Evolutionary conservation across 2,329 filamentous ascomycete species (phyloP), one percentile per base, ranked within the genome.

Genomic region (Penicillium carneum): DNA sequence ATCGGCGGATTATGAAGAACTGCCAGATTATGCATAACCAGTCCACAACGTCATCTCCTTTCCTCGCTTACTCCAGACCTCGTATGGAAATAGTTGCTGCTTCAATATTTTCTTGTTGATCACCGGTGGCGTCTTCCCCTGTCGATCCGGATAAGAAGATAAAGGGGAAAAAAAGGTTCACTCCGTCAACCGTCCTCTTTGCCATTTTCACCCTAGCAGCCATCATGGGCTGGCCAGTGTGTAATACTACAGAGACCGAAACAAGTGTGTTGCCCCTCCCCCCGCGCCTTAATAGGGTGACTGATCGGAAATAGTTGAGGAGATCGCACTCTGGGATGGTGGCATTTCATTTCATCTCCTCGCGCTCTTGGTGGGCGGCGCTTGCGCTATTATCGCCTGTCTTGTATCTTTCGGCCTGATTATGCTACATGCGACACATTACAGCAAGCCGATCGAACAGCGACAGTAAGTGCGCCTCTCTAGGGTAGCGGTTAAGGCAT

Each of bases 391-490:
- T 36, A 74, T 87, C 45, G 82, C 85, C 3, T 75, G 84, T 36
- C 58, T 78, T 12, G 74, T 86, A 39, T 83, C 85, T 23, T 78
- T 84, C 39, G 82, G 79, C 65, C 76, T 88, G 52, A 85, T 88
- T 58, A 76, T 83, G 67, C 77, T 79, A 63, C 86, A 88, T 78
- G 84, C 85, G 2, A 84, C 79, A 14, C 86, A 88, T 71, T 88
- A 88, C 76, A 79, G 83, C 59, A 83, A 82, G 71, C 85, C 86
- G 10, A 80, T 79, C 63, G 84, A 88, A 73, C 86, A 88, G 72
- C 84, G 82, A 69, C 84, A 88, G 83, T 85, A 43, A 82, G 92
- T 62, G 86, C 89, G 14, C 87, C 90, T 2, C 87, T 92, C 20
- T 77, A 90, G 38, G 86, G 23, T 16, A 18, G 31, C 39, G n/a